Conservation (phyloP, 352 stramenopile species). For the Pythium oligandrum region DNA sequence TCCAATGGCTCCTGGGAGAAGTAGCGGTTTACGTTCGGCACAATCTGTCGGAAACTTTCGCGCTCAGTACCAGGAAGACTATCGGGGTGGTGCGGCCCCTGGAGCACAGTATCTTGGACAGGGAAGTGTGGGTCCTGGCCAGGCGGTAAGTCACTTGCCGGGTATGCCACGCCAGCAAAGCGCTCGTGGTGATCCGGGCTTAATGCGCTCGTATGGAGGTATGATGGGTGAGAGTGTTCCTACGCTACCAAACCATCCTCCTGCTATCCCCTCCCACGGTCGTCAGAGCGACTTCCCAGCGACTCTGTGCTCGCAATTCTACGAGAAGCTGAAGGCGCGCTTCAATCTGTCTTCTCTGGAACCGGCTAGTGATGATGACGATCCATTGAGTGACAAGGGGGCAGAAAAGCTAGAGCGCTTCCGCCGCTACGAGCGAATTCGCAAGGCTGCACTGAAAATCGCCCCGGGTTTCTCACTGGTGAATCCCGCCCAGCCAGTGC, state of each 20-base stretch:
- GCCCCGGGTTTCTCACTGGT: constrained; percentile 44
- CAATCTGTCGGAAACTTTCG: constrained; percentile 78
- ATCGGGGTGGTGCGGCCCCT: constrained; percentile 5
- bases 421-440: constrained; percentile 61
- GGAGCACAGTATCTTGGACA: background rate
- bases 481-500: background rate
- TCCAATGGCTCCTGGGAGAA: no score
- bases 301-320: constrained; percentile 49
- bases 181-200: background rate
- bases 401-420: constrained; percentile 61
- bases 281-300: constrained; percentile 49
- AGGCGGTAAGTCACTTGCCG: no score
- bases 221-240: no score
- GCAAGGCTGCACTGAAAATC: constrained; percentile 46
- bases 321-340: constrained; percentile 57
- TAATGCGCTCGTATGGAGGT: no score
- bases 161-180: no score
- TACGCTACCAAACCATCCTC: background rate
- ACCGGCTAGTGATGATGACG: constrained; percentile 57
- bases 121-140: no score
- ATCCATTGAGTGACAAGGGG: constrained; percentile 71
- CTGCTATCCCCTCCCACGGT: constrained; percentile 33
- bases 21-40: constrained; percentile 43
- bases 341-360: constrained; percentile 76
- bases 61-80: constrained; percentile 47